These are phyloP conservation scores for Apodospora peruviana DNA, from an alignment of 495 filamentous ascomycete genomes.

Conservation along the genomic window DNA sequence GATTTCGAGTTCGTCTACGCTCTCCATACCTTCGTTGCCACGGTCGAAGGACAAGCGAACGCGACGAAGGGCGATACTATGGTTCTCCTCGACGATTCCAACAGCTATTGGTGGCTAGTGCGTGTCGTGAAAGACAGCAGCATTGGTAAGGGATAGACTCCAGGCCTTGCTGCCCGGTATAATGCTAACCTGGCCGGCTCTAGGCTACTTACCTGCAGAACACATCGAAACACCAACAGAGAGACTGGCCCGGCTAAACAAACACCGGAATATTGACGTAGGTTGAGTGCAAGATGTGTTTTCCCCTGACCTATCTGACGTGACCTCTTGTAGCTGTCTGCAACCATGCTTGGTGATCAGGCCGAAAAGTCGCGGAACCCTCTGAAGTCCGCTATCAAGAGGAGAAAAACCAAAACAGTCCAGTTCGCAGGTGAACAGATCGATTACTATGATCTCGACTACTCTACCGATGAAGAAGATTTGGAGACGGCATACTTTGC, in stretches of 20 bases:
- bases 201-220: conserved; percentile 93
- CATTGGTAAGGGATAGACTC: conserved; percentile 92
- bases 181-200: conserved; percentile 18
- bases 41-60: conserved; percentile 97
- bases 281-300: conserved; percentile 21
- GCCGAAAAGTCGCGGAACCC: conserved; percentile 84
- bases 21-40: conserved; percentile 93
- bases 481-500: conserved; percentile 24
- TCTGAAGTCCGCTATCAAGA: conserved; percentile 81
- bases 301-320: conserved; percentile 9
- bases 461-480: conserved; percentile 82
- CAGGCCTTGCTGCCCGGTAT: too few relatives aligned
- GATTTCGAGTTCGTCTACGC: conserved; percentile 99
- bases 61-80: conserved; percentile 98
- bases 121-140: conserved; percentile 94
- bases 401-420: conserved; percentile 84
- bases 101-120: conserved; percentile 99
- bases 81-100: conserved; percentile 99
- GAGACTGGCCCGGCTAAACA: conserved; percentile 87
- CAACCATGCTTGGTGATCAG: conserved; percentile 90
- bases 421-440: conserved; percentile 85
- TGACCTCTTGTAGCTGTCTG: conserved; percentile 58
- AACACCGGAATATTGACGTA: conserved; percentile 97
- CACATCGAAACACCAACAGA: conserved; percentile 99
- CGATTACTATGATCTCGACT: conserved; percentile 86